Base-by-base conservation (phyloP, 139 green algal species). In the Chlorella sp. region DNA sequence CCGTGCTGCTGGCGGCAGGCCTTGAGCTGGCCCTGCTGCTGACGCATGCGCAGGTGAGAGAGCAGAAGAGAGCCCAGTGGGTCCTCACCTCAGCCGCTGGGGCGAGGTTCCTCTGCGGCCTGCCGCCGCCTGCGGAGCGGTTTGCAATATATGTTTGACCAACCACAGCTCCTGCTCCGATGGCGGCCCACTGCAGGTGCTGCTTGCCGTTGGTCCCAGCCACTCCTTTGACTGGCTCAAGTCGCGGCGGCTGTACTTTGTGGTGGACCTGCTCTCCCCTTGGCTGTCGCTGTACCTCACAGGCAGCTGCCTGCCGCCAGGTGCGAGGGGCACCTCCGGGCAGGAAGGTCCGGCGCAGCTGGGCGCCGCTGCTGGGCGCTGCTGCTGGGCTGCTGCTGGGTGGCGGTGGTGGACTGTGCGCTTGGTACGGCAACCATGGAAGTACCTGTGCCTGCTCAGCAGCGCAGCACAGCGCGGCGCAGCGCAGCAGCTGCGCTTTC, bases 131-230 rank as follows among this genome's bases (percentile, higher is more conserved):
- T 51, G 44, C 44, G 6, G 7, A 9, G 44, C 44, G 44, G 7
- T n/a, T n/a, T n/a, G n/a, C n/a, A n/a, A n/a, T n/a, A n/a, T n/a
- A n/a, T n/a, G n/a, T n/a, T n/a, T n/a, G n/a, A n/a, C n/a, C n/a
- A n/a, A n/a, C n/a, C n/a, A n/a, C n/a, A n/a, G n/a, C n/a, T n/a
- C n/a, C n/a, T n/a, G n/a, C n/a, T n/a, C n/a, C n/a, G n/a, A n/a
- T n/a, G n/a, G n/a, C n/a, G n/a, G n/a, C n/a, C n/a, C n/a, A 51
- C 7, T 41, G 36, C 76, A 83, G 76, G 76, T 83, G 57, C 60
- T 83, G 76, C 21, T 83, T 41, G 76, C 4, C 26, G 41, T 83
- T 15, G 62, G 76, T 2, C 76, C 60, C 17, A 67, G 63, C 76
- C 38, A 62, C 23, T 16, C 32, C 1, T 74, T 41, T 16, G 17